A percentile compares a stretch with the other conserved stretches of the same genome.
Conservation (phyloP, 108 stramenopile genomes). For the Cyclotella cryptica region DNA sequence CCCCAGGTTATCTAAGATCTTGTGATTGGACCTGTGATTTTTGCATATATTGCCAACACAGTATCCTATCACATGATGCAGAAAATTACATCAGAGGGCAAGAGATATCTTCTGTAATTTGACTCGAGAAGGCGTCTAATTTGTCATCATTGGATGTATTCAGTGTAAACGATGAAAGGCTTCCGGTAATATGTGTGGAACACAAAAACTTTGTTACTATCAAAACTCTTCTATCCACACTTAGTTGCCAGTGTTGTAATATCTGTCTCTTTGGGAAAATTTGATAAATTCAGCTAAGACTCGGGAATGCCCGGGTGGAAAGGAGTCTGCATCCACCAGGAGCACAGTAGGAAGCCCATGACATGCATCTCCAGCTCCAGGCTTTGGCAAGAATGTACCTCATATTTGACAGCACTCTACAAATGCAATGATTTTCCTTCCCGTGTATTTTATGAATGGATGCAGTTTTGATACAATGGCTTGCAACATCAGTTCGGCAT, state of each 20-base stretch:
- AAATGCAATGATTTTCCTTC: too few species aligned
- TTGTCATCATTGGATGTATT: slow-evolving; percentile 38
- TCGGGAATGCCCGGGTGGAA: slow-evolving; percentile 31
- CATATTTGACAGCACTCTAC: too few species aligned
- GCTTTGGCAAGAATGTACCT: too few species aligned
- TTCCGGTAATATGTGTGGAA: slow-evolving; percentile 11
- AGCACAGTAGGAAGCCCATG: too few species aligned
- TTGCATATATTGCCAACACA: slow-evolving; percentile 26
- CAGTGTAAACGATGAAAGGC: slow-evolving; percentile 40
- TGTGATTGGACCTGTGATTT: slow-evolving; percentile 44
- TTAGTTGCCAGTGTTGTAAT: slow-evolving; percentile 30
- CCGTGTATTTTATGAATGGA: too few species aligned
- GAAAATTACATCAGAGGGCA: not conserved
- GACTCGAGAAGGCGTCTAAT: slow-evolving; percentile 32
- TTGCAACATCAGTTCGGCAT: too few species aligned
- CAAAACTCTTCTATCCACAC: slow-evolving; percentile 32
- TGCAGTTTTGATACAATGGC: too few species aligned
- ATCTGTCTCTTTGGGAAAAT: slow-evolving; percentile 28
- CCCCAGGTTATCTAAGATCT: slow-evolving; percentile 31
- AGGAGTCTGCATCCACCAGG: too few species aligned
- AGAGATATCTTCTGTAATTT: slow-evolving; percentile 3
- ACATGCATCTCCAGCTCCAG: too few species aligned
- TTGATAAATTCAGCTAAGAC: slow-evolving; percentile 46
- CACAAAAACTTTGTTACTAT: slow-evolving; percentile 1
- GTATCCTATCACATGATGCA: slow-evolving; percentile 14